Conservation (phyloP, 495 filamentous ascomycete genomes). For the Aspergillus incahuasiensis region DNA sequence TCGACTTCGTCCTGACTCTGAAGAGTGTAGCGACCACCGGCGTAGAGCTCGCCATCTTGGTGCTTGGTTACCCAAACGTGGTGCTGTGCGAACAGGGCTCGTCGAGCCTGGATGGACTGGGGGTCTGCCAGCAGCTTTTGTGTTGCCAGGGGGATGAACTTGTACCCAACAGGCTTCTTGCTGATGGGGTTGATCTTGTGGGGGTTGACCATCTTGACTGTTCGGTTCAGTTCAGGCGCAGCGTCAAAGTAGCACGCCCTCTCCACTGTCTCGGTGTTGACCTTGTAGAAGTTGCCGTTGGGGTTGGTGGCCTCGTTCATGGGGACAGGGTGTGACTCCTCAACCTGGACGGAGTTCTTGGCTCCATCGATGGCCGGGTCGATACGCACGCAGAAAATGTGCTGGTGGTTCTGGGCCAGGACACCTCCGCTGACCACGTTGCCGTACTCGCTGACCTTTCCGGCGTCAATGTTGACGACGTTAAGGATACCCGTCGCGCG, state of each 20-base stretch:
- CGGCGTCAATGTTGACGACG: conserved; percentile 77
- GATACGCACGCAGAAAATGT: conserved; percentile 86
- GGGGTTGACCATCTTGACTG: conserved; percentile 78
- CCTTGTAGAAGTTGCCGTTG: conserved; percentile 73
- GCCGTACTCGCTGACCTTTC: conserved; percentile 58
- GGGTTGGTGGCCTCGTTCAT: conserved; percentile 71
- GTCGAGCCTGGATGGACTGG: conserved; percentile 65
- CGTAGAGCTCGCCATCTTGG: conserved; percentile 73
- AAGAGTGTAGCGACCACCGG: conserved; percentile 83
- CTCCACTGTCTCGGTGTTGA: conserved; percentile 55
- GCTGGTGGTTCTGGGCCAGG: conserved; percentile 78
- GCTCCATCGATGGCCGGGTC: conserved; percentile 80
- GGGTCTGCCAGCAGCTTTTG: conserved; percentile 77
- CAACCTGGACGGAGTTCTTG: conserved; percentile 63
- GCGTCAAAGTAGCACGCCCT: conserved; percentile 66
- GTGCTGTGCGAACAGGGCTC: conserved; percentile 83
- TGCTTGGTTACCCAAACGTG: conserved; percentile 82
- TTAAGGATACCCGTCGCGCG: conserved; percentile 85
- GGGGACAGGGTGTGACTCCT: conserved; percentile 70
- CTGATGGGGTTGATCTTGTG: conserved; percentile 67
- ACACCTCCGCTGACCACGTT: conserved; percentile 87
- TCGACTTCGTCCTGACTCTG: conserved; percentile 60
- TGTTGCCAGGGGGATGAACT: conserved; percentile 69
- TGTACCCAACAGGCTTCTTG: conserved; percentile 73
- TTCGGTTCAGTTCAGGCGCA: conserved; percentile 59